Percentiles rank a stretch among this genome's conserved stretches.
phyloP scores from a whole-genome alignment of 257 asterid genomes.

The Sherardia arvensis region DNA sequence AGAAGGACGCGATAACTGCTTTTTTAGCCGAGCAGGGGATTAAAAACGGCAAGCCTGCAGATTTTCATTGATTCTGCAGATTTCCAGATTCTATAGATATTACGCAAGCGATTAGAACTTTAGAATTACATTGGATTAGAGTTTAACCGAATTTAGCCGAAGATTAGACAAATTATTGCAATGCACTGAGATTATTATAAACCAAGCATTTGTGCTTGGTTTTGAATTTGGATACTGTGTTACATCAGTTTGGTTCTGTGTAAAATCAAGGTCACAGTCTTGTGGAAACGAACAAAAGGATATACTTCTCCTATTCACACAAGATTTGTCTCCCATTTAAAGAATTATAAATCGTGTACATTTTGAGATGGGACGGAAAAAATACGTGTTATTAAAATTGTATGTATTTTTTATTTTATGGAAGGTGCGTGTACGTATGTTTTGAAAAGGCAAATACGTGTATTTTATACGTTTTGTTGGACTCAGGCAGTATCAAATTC shows the following conservation, averaged over 20 bases:
- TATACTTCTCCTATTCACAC: no score
- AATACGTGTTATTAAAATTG: not conserved
- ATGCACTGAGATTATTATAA: not conserved
- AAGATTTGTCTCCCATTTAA: no score
- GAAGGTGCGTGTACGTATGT: not conserved
- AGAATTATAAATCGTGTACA: no score
- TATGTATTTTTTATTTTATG: not conserved
- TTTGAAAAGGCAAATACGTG: not conserved
- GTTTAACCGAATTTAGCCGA: not conserved
- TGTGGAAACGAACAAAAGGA: not conserved
- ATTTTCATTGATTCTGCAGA: slow-evolving; percentile 39
- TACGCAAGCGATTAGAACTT: not conserved
- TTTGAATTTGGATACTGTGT: not conserved
- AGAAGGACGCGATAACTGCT: slow-evolving; percentile 65
- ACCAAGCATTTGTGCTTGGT: not conserved
- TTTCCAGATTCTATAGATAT: not conserved
- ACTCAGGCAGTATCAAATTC: not conserved
- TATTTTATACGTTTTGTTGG: not conserved
- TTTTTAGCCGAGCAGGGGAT: slow-evolving; percentile 46
- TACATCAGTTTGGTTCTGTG: not conserved
- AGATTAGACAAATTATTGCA: not conserved
- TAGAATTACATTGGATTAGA: not conserved
- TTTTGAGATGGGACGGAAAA: no score
- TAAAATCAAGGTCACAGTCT: not conserved
- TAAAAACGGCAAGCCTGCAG: slow-evolving; percentile 75